Evolutionary conservation across 805 yeast species (phyloP).

Genomic region (Yarrowia porcina): DNA sequence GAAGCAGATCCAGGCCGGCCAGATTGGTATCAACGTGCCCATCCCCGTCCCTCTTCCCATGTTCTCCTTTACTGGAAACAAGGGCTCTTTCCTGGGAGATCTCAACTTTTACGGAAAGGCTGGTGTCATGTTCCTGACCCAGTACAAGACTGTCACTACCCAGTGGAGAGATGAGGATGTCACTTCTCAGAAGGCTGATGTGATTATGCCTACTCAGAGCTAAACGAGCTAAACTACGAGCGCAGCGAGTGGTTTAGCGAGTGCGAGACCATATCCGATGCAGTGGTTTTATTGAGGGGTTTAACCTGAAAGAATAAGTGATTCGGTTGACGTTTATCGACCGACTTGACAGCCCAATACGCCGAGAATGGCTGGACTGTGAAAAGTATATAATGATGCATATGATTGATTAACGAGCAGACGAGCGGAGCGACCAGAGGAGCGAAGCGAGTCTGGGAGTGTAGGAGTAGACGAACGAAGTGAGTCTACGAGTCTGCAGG

Average conservation of each 20-base stretch:
- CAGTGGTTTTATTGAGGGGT: no score
- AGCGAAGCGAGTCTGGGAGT: no score
- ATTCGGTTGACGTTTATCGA: no score
- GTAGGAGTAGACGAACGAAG: no score
- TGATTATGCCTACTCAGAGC: conserved; percentile 65
- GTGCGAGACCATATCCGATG: no score
- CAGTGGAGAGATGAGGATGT: conserved; percentile 60
- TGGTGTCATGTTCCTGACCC: conserved; percentile 69
- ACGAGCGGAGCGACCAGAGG: no score
- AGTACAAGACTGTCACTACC: conserved; percentile 69
- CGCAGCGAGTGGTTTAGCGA: background rate
- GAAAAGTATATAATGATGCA: conserved; percentile 20
- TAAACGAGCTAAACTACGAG: conserved; percentile 26
- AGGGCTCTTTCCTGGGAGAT: conserved; percentile 73
- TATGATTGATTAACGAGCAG: background rate
- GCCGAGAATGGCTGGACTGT: conserved; percentile 4
- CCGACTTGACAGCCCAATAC: background rate
- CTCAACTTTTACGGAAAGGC: conserved; percentile 76
- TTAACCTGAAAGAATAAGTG: no score
- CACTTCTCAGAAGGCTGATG: conserved; percentile 50
- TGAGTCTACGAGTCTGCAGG: no score
- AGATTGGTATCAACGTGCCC: conserved; percentile 74
- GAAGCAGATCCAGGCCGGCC: conserved; percentile 67
- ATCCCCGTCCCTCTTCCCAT: conserved; percentile 79
- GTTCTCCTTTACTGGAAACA: conserved; percentile 76